Evolutionary conservation across 1,284 basidiomycete genomes (phyloP), one percentile per base, ranked within the genome.

Genomic region (Porodaedalea pini): DNA sequence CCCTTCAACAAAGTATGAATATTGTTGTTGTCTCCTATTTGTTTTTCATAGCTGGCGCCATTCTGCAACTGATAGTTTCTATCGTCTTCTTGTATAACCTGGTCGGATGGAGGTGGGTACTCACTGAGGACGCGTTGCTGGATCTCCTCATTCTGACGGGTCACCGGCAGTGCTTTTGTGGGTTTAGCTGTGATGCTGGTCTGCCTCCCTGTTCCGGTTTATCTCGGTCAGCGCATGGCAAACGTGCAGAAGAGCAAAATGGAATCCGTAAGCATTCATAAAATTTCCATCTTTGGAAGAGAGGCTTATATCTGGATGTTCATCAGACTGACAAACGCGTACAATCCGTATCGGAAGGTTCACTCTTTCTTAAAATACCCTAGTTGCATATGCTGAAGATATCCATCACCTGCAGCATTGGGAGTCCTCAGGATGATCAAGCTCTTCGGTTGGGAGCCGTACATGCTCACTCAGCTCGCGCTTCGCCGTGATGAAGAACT

Each of bases 381-480:
- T 6, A 6, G 6, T 34, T 2, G 10, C 19, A 7, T 13, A 27
- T 27, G 13, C 45, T 52, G 64, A 29, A 39, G 15, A 37, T 25
- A 44, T 3, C 23, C 39, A 34, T 21, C 25, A 29, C 21, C 32
- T 34, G 19, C 13, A 67, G 65, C 58, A 25, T 54, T 67, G 63
- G 67, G 65, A 32, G 61, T 71, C 2, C 56, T 73, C 7, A 67
- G 77, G 11, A 78, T 79, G 70, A 70, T 82, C 69, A 85, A 85
- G 67, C 77, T 85, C 61, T 86, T 86, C 62, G 82, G 75, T 8
- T 83, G 80, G 81, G 80, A 82, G 61, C 65, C 65, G 6, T 69
- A 73, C 31, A 75, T 80, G 63, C 68, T 72, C 50, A 67, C 72
- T 15, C 68, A 74, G 41, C 70, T 83, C 13, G 65, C 69, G 1